phyloP scores from a whole-genome alignment of 2,329 filamentous ascomycete genomes.

The Calonectria hawksworthii region DNA sequence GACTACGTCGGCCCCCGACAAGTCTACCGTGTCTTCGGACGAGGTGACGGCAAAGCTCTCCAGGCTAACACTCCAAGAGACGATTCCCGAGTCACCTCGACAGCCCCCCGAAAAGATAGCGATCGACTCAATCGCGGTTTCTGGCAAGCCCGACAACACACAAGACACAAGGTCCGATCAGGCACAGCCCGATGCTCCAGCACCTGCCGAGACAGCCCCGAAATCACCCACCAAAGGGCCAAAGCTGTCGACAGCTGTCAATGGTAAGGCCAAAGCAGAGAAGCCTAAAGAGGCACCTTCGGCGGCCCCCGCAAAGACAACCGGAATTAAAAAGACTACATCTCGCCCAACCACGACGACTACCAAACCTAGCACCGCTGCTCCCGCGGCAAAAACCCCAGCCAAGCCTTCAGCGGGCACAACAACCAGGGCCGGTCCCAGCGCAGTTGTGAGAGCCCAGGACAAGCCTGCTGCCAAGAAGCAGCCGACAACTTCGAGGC shows the following conservation, averaged over 20 bases:
- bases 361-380: slow-evolving; percentile 40
- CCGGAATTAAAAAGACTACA: slow-evolving; percentile 36
- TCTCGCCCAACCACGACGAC: slow-evolving; percentile 42
- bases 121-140: slow-evolving; percentile 41
- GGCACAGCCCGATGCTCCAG: slow-evolving; percentile 14
- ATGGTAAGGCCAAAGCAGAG: slow-evolving; percentile 40
- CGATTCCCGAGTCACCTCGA: slow-evolving; percentile 1
- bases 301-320: slow-evolving; percentile 28
- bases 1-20: slow-evolving; percentile 55
- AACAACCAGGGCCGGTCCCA: slow-evolving; percentile 46
- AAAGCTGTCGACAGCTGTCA: slow-evolving; percentile 31
- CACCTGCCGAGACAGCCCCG: slow-evolving; percentile 27
- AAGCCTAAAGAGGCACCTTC: slow-evolving; percentile 42
- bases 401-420: slow-evolving; percentile 43
- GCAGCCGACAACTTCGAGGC: slow-evolving; percentile 47
- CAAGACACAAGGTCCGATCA: slow-evolving; percentile 22
- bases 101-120: slow-evolving; percentile 26
- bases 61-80: slow-evolving; percentile 41
- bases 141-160: slow-evolving; percentile 46
- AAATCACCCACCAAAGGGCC: slow-evolving; percentile 34
- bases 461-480: slow-evolving; percentile 50
- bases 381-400: slow-evolving; percentile 38
- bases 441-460: slow-evolving; percentile 45
- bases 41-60: slow-evolving; percentile 41
- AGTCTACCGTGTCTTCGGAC: slow-evolving; percentile 46